Base-by-base conservation (phyloP, 768 basidiomycete species). In the Leucocoprinus leucothites region DNA sequence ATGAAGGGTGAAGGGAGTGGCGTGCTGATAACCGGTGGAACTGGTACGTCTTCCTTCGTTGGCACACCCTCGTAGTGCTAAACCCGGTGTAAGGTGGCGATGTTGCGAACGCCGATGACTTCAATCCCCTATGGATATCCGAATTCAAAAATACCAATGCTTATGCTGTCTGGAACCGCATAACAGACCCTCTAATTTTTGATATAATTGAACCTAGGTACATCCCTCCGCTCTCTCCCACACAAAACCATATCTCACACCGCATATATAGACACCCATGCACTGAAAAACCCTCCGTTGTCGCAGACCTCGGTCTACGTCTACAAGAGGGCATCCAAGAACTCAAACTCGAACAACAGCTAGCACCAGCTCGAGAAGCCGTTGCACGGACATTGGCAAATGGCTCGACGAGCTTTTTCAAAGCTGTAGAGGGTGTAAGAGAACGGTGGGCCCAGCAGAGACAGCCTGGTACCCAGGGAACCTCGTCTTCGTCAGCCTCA, bases 121-220 rank as follows among this genome's bases (percentile, higher is more conserved):
- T 97, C 72, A 94, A 90, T 61, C 83, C 87, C 13, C 65, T 86
- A 1, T 99, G 94, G 91, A 81, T 98, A 22, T 73, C 84, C 1
- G 92, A 93, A 62, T 97, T 98, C 72, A 89, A 84, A 69, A 80
- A 78, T 61, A 95, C 96, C 24, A 84, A 87, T 61, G 94, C 94
- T 0, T 95, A 85, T 67, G 84, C 89, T 51, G 82, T 92, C 2
- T 99, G 97, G 97, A 85, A 98, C 48, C 75, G 82, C 43, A 82
- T 85, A 38, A 98, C 97, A 1, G 97, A 99, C 69, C 89, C 93
- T 1, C 75, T 93, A 58, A 71, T 98, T 9, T 99, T 99, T 65
- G 97, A 99, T 66, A 91, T 98, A 46, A 82, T 96, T 51, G 97
- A 99, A 67, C 91, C 96, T 34, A 78, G 91, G 93, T 94, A 57